A percentile compares a stretch with the other conserved stretches of the same genome.
Conservation (phyloP, 2,329 filamentous ascomycete species). For the Trichoderma brevicompactum region DNA sequence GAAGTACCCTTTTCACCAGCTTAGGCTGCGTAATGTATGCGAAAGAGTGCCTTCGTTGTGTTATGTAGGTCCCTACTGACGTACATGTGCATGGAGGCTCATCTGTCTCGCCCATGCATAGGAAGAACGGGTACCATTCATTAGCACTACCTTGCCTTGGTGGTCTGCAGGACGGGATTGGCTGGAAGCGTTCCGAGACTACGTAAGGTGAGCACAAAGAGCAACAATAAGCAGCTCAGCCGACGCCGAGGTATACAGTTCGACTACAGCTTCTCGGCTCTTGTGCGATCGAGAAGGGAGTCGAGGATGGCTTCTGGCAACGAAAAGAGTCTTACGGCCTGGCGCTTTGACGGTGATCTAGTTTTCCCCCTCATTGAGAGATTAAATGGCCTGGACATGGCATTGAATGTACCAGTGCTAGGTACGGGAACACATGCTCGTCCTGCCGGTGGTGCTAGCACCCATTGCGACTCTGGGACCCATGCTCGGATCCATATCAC, state of each 20-base stretch:
- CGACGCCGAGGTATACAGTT: slow-evolving; percentile 1
- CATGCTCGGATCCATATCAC: slow-evolving; percentile 19
- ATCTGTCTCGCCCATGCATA: slow-evolving; percentile 14
- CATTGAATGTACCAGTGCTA: slow-evolving; percentile 6
- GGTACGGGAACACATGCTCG: neutral
- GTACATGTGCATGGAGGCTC: slow-evolving; percentile 28
- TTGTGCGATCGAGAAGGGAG: neutral
- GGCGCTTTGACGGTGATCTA: neutral
- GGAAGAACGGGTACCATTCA: neutral
- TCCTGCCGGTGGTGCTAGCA: neutral
- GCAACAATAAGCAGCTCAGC: neutral
- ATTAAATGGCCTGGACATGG: slow-evolving; percentile 10
- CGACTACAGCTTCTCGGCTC: slow-evolving; percentile 9
- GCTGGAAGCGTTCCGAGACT: slow-evolving; percentile 3
- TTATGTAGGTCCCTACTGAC: slow-evolving; percentile 17
- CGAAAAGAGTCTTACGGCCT: neutral
- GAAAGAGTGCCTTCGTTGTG: neutral
- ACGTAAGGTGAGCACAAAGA: slow-evolving; percentile 8
- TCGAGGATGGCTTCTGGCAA: neutral
- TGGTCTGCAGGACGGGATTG: slow-evolving; percentile 23
- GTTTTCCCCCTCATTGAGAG: slow-evolving; percentile 11
- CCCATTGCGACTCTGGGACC: neutral
- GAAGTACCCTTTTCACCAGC: neutral
- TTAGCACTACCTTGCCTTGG: slow-evolving; percentile 4
- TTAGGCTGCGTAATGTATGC: neutral